These are phyloP conservation scores for Annulohypoxylon bovei DNA, from an alignment of 495 filamentous ascomycete species.

Conservation along the genomic window DNA sequence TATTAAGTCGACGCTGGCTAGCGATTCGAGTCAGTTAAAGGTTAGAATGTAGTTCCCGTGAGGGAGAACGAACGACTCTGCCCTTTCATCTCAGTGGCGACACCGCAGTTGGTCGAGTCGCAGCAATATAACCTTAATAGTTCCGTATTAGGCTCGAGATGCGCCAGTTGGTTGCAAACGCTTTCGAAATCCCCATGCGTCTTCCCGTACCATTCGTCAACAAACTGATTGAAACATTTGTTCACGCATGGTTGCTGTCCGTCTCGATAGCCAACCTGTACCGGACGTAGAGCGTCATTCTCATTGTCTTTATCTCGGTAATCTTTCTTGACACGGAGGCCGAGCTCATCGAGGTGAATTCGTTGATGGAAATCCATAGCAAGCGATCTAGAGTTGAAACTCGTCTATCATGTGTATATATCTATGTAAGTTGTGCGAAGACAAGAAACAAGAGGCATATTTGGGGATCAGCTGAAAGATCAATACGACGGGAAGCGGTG, in stretches of 20 bases:
- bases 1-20: slow-evolving; percentile 56
- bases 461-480: slow-evolving; percentile 9
- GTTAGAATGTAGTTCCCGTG: not conserved
- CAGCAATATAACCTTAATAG: slow-evolving; percentile 59
- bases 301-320: not conserved
- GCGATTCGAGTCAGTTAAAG: slow-evolving; percentile 41
- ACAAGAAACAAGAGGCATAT: slow-evolving; percentile 41
- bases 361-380: slow-evolving; percentile 28
- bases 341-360: not conserved
- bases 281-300: not conserved
- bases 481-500: slow-evolving; percentile 14
- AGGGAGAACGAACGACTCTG: slow-evolving; percentile 56
- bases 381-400: slow-evolving; percentile 4
- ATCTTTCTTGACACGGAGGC: not conserved
- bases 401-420: slow-evolving; percentile 32
- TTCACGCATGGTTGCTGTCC: slow-evolving; percentile 32
- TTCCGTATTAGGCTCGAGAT: slow-evolving; percentile 26
- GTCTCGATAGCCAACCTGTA: slow-evolving; percentile 24
- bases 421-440: slow-evolving; percentile 22
- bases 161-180: slow-evolving; percentile 41
- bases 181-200: slow-evolving; percentile 19
- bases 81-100: slow-evolving; percentile 47
- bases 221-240: slow-evolving; percentile 39
- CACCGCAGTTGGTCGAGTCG: slow-evolving; percentile 56
- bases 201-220: slow-evolving; percentile 22